These are phyloP conservation scores for Trichosanthes cucumerina DNA, from an alignment of 306 rosid genomes.

Conservation along the genomic window DNA sequence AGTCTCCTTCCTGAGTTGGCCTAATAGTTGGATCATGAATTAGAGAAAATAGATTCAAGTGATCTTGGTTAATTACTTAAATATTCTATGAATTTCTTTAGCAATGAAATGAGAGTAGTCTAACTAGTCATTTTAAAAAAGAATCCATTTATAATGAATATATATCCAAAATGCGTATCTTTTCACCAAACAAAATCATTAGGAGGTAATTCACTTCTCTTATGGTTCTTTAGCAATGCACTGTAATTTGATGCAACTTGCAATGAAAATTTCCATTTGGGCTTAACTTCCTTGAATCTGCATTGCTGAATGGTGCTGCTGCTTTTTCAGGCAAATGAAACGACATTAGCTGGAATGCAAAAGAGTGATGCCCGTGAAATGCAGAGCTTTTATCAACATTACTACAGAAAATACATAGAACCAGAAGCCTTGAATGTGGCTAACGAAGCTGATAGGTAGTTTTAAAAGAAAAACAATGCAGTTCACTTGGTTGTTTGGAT, in stretches of 20 bases:
- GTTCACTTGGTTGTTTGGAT: conserved; percentile 11
- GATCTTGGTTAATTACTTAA: too few relatives aligned
- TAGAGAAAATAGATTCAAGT: too few relatives aligned
- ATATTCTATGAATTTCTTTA: too few relatives aligned
- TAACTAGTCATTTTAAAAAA: too few relatives aligned
- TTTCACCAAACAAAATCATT: neutral
- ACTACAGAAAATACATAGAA: conserved; percentile 67
- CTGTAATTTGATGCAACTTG: neutral
- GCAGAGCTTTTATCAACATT: conserved; percentile 72
- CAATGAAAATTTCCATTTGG: too few relatives aligned
- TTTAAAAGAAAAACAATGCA: conserved; percentile 9
- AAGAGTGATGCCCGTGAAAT: conserved; percentile 95
- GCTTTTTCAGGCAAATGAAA: conserved; percentile 61
- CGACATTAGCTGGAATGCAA: conserved; percentile 52
- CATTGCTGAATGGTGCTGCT: neutral
- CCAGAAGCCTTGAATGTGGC: conserved; percentile 70
- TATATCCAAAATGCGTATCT: too few relatives aligned
- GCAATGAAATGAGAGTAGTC: too few relatives aligned
- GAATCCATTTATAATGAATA: too few relatives aligned
- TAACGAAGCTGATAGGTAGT: conserved; percentile 58
- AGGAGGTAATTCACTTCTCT: neutral
- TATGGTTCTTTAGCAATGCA: neutral
- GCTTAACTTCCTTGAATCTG: too few relatives aligned
- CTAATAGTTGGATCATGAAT: too few relatives aligned
- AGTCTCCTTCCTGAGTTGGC: too few relatives aligned